phyloP scores from a whole-genome alignment of 108 stramenopile genomes.

The Cyclotella atomus region DNA sequence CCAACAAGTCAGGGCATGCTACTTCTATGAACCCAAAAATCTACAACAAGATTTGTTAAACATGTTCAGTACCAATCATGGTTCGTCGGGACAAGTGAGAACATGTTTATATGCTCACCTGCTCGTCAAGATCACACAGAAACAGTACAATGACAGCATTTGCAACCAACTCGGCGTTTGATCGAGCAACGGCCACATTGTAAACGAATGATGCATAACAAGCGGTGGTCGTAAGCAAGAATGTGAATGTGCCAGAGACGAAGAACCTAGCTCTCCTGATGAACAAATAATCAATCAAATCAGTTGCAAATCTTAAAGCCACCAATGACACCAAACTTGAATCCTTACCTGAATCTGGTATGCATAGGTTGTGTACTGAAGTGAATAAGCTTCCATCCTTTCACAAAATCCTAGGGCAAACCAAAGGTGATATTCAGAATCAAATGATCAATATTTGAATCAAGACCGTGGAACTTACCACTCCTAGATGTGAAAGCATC shows the following conservation, averaged over 20 bases:
- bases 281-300: not conserved
- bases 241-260: not conserved
- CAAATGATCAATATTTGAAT: too few relatives aligned
- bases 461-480: too few relatives aligned
- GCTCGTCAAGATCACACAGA: slow-evolving; percentile 26
- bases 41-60: not conserved
- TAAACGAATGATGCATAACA: slow-evolving; percentile 15
- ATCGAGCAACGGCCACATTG: slow-evolving; percentile 22
- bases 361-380: slow-evolving; percentile 3
- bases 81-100: too few relatives aligned
- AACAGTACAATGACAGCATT: slow-evolving; percentile 32
- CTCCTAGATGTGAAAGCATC: slow-evolving; percentile 9
- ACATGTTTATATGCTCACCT: not conserved
- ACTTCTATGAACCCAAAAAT: not conserved
- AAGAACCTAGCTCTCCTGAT: not conserved
- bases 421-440: too few relatives aligned
- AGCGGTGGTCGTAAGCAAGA: slow-evolving; percentile 6
- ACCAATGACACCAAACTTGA: too few relatives aligned
- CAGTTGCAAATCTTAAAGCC: too few relatives aligned
- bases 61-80: not conserved
- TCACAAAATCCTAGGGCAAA: slow-evolving; percentile 19
- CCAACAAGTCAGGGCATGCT: not conserved
- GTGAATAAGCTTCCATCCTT: slow-evolving; percentile 11
- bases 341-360: not conserved
- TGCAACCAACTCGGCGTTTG: slow-evolving; percentile 25